Evolutionary conservation across 139 green algal species (phyloP).

Genomic region (Nannochloris sp.): DNA sequence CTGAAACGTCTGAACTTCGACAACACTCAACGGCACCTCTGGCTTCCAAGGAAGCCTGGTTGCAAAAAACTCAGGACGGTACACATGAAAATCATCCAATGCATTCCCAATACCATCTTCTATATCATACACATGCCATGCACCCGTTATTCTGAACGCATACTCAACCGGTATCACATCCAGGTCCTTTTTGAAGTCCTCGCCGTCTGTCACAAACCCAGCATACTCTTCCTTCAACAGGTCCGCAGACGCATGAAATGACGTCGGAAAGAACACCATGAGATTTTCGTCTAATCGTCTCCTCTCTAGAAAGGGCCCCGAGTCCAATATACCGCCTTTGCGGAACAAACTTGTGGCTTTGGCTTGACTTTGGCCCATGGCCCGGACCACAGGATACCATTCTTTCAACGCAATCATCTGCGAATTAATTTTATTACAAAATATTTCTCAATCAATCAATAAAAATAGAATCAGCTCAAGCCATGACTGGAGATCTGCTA

Average conservation of each 20-base stretch:
- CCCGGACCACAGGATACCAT: slow-evolving; percentile 24
- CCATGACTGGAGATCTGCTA: slow-evolving; percentile 28
- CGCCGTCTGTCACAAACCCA: slow-evolving; percentile 7
- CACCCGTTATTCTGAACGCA: slow-evolving; percentile 25
- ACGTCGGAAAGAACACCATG: slow-evolving; percentile 48
- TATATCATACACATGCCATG: slow-evolving; percentile 43
- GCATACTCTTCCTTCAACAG: slow-evolving; percentile 43
- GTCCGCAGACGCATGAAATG: slow-evolving; percentile 43
- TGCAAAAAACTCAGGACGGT: slow-evolving; percentile 33
- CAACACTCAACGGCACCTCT: slow-evolving; percentile 47
- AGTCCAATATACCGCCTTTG: slow-evolving; percentile 62
- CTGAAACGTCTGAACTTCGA: slow-evolving; percentile 41
- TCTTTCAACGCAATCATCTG: slow-evolving; percentile 34
- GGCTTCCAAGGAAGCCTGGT: slow-evolving; percentile 42
- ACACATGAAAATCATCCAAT: slow-evolving; percentile 41
- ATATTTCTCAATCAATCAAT: not conserved
- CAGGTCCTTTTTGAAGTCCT: slow-evolving; percentile 19
- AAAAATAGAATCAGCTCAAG: slow-evolving; percentile 2
- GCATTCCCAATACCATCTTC: slow-evolving; percentile 13
- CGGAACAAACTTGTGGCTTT: slow-evolving; percentile 44
- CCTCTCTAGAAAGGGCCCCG: slow-evolving; percentile 24
- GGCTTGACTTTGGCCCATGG: slow-evolving; percentile 8
- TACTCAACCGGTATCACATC: slow-evolving; percentile 15
- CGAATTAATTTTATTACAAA: not conserved
- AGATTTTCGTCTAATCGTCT: slow-evolving; percentile 1